These are phyloP conservation scores for Hordeum vulgare DNA, from an alignment of 176 grass and related monocot species.

Conservation along the genomic window DNA sequence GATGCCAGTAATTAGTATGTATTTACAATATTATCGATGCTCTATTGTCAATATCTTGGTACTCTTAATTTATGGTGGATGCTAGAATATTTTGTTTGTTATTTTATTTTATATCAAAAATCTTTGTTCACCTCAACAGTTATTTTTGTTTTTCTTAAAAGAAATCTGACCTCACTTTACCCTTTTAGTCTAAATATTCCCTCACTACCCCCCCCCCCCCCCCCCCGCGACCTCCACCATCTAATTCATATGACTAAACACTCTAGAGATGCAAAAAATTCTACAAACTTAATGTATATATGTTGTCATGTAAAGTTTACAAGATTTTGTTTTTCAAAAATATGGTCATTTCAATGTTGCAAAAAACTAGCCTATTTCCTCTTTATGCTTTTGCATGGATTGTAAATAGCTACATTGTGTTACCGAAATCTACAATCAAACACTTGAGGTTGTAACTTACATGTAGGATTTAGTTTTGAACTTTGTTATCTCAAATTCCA, in stretches of 20 bases:
- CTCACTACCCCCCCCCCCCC: no score
- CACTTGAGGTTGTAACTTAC: no score
- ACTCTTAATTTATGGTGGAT: background rate
- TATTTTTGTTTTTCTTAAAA: background rate
- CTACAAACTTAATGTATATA: background rate
- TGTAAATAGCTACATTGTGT: no score
- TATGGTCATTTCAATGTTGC: no score
- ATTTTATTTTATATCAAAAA: background rate
- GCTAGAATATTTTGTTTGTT: background rate
- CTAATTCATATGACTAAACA: background rate
- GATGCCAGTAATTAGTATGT: background rate
- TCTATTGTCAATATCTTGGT: background rate
- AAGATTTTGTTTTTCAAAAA: no score
- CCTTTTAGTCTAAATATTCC: background rate
- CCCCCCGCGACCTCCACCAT: background rate
- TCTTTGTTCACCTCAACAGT: background rate
- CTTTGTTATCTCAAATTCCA: no score
- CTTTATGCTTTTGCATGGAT: no score
- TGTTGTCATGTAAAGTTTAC: background rate
- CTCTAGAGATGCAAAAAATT: background rate
- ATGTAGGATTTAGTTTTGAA: no score
- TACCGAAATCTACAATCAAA: no score
- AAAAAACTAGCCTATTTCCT: no score
- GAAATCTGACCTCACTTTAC: background rate
- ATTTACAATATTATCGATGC: background rate